Percentiles rank a stretch among this genome's conserved stretches.
These are phyloP conservation scores for Boletus rufocinnamomeus DNA, from an alignment of 768 basidiomycete species.

Conservation along the genomic window DNA sequence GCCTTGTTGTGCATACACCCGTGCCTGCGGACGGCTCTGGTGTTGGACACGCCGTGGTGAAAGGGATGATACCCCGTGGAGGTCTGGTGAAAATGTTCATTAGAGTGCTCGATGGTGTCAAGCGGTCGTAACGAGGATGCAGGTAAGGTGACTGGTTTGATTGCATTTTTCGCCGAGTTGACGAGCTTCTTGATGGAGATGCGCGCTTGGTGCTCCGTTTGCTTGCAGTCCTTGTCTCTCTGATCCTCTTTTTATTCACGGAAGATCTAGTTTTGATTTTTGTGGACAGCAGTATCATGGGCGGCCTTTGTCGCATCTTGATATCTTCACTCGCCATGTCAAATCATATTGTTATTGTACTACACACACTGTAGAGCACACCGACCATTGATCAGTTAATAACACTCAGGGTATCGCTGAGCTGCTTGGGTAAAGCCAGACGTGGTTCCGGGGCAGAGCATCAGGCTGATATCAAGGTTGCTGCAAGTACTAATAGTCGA, in stretches of 20 bases:
- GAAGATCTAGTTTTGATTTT: not conserved
- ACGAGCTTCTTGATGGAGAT: not conserved
- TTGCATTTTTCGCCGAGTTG: not conserved
- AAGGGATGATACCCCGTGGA: slow-evolving; percentile 27
- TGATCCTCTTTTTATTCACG: not conserved
- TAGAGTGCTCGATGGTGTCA: slow-evolving; percentile 21
- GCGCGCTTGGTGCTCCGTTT: not conserved
- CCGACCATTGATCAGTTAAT: not conserved
- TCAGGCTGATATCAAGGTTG: too few relatives aligned
- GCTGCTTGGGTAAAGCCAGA: slow-evolving; percentile 7
- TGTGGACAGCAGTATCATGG: not conserved
- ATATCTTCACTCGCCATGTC: not conserved
- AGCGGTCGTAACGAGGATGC: slow-evolving; percentile 2
- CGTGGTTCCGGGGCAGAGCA: not conserved
- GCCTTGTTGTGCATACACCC: slow-evolving; percentile 60
- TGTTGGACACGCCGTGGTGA: slow-evolving; percentile 6
- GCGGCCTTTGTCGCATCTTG: not conserved
- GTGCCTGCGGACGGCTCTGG: slow-evolving; percentile 1
- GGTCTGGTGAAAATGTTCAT: slow-evolving; percentile 25
- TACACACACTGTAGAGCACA: not conserved
- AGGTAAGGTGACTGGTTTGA: not conserved
- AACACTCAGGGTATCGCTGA: not conserved
- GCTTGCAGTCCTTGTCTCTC: not conserved
- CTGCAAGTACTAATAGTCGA: too few relatives aligned
- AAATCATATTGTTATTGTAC: not conserved